A percentile compares a stretch with the other conserved stretches of the same genome.
Conservation (phyloP, 345 rosid genomes). For the Eutrema heterophyllum region DNA sequence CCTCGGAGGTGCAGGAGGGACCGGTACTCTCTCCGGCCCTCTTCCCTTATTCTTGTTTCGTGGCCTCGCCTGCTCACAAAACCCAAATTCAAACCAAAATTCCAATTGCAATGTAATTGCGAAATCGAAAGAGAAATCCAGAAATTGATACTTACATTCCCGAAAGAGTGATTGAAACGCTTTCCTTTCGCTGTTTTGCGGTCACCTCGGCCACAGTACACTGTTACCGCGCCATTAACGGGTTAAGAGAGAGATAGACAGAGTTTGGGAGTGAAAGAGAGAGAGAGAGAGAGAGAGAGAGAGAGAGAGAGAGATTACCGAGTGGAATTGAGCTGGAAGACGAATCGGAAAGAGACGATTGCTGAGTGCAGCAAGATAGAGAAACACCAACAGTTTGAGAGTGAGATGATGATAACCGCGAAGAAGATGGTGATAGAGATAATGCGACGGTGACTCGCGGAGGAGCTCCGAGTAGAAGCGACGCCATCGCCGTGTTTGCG, state of each 20-base stretch:
- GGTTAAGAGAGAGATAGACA: not conserved
- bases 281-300: slow-evolving; percentile 13
- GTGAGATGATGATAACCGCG: slow-evolving; percentile 45
- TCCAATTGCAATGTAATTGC: not conserved
- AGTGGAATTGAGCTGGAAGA: slow-evolving; percentile 35
- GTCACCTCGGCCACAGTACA: slow-evolving; percentile 86
- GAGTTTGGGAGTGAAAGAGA: slow-evolving; percentile 8
- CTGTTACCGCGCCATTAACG: slow-evolving; percentile 28
- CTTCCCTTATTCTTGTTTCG: slow-evolving; percentile 84
- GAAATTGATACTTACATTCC: slow-evolving; percentile 55
- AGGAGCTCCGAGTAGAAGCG: slow-evolving; percentile 43
- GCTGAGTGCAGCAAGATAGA: slow-evolving; percentile 26
- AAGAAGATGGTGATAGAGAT: slow-evolving; percentile 4
- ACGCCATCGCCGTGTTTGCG: slow-evolving; percentile 44
- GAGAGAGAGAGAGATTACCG: slow-evolving; percentile 27
- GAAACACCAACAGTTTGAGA: slow-evolving; percentile 44
- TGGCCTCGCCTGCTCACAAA: slow-evolving; percentile 69
- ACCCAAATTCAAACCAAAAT: not conserved
- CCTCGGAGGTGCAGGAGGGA: slow-evolving; percentile 62
- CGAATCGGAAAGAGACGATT: slow-evolving; percentile 33
- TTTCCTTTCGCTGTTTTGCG: slow-evolving; percentile 83
- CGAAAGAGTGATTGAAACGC: slow-evolving; percentile 88
- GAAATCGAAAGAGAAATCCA: not conserved
- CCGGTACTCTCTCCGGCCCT: slow-evolving; percentile 68
- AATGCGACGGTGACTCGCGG: slow-evolving; percentile 31